These are phyloP conservation scores for Lachnellula cervina DNA, from an alignment of 2,329 filamentous ascomycete genomes.

Conservation along the genomic window DNA sequence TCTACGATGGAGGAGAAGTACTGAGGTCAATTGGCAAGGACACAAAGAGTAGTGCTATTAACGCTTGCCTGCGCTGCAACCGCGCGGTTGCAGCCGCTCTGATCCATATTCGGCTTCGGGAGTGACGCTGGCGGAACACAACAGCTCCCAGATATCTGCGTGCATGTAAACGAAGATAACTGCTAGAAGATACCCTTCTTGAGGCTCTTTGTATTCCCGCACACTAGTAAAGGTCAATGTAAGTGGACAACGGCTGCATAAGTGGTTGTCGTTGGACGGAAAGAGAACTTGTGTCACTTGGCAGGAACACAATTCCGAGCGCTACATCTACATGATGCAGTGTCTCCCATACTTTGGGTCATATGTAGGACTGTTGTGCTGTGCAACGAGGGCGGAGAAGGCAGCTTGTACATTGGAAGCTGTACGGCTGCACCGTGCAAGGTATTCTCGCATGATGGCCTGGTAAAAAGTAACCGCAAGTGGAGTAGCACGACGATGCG, in stretches of 20 bases:
- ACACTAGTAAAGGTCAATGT: background rate
- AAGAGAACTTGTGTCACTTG: background rate
- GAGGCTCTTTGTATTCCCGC: background rate
- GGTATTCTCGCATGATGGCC: background rate
- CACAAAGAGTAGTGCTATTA: no score
- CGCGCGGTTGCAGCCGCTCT: no score
- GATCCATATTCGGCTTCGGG: no score
- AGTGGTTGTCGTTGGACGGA: background rate
- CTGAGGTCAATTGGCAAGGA: no score
- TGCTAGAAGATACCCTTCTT: background rate
- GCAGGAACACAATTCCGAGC: background rate
- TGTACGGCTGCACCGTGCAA: background rate
- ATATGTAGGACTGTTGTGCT: background rate
- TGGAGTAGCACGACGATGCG: background rate
- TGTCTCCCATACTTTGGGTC: background rate
- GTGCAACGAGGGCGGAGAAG: background rate
- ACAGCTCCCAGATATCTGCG: background rate
- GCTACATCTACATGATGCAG: background rate
- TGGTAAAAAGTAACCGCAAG: background rate
- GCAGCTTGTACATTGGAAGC: background rate
- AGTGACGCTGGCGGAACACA: background rate
- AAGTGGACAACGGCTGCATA: background rate
- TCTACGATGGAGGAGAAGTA: no score
- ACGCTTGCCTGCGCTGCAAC: no score
- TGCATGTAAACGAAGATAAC: background rate